Evolutionary conservation across 345 rosid genomes (phyloP).

Genomic region (Pugionium cornutum): DNA sequence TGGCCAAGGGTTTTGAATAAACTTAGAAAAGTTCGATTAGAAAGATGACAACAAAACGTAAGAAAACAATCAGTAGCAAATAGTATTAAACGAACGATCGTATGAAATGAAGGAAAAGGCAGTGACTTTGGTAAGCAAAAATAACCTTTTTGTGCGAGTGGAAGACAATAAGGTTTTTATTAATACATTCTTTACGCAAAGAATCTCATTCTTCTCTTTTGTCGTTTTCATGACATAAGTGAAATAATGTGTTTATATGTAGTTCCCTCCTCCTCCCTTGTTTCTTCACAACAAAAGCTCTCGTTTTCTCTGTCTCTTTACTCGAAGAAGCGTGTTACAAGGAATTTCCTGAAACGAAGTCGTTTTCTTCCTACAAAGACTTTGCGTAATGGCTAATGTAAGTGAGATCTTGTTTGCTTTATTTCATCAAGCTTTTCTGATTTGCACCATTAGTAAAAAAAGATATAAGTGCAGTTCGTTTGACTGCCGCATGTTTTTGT

Average conservation of each 20-base stretch:
- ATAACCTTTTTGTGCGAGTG: conserved; percentile 28
- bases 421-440: conserved; percentile 4
- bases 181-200: conserved; percentile 31
- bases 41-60: too few species aligned
- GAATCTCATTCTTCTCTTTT: conserved; percentile 34
- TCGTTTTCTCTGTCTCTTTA: background rate
- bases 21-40: too few species aligned
- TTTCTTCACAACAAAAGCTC: conserved; percentile 24
- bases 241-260: conserved; percentile 24
- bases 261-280: background rate
- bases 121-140: conserved; percentile 11
- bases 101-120: conserved; percentile 9
- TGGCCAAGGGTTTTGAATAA: too few species aligned
- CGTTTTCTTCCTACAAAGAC: background rate
- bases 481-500: too few species aligned
- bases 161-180: conserved; percentile 25
- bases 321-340: conserved; percentile 4
- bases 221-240: conserved; percentile 1
- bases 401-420: conserved; percentile 21
- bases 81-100: too few species aligned
- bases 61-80: too few species aligned
- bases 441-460: too few species aligned
- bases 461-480: too few species aligned
- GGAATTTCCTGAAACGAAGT: background rate
- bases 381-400: conserved; percentile 32